Percentiles rank a stretch among this genome's conserved stretches.
Evolutionary conservation across 768 basidiomycete genomes (phyloP).

Genomic region (Suillus cothurnatus): DNA sequence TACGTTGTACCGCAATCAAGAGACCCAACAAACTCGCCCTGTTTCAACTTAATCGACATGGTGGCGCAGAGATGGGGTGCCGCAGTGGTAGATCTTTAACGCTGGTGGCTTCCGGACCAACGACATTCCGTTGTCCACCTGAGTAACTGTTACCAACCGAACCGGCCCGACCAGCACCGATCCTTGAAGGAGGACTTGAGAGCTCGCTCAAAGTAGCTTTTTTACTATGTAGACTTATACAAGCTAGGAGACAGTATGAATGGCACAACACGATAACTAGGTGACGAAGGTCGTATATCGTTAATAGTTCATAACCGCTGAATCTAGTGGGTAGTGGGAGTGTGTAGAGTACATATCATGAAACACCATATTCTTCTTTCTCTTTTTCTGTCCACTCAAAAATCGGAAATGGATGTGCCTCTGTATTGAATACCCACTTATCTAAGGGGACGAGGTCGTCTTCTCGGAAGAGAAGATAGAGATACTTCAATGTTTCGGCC

Average conservation of each 20-base stretch:
- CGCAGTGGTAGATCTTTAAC: conserved; percentile 13
- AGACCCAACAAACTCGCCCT: conserved; percentile 86
- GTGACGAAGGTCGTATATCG: neutral
- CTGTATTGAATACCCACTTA: conserved; percentile 66
- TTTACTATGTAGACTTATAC: neutral
- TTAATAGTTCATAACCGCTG: neutral
- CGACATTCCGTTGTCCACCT: neutral
- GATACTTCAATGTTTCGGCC: conserved; percentile 71
- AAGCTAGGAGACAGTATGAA: neutral
- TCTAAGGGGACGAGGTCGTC: conserved; percentile 58
- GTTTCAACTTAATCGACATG: conserved; percentile 47
- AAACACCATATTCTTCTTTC: conserved; percentile 43
- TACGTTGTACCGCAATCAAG: conserved; percentile 96
- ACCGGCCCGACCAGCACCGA: conserved; percentile 4
- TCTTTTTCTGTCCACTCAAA: conserved; percentile 64
- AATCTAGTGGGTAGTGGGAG: neutral
- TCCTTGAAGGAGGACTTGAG: neutral
- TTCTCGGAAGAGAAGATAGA: conserved; percentile 69
- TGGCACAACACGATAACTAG: neutral
- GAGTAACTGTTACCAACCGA: conserved; percentile 4
- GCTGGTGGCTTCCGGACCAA: neutral
- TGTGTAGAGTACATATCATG: neutral
- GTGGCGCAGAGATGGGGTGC: neutral
- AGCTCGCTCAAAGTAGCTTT: neutral
- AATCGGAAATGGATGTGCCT: conserved; percentile 78